A percentile compares a stretch with the other conserved stretches of the same genome.
These are phyloP conservation scores for Phytophthora ohioensis DNA, from an alignment of 352 stramenopile species.

Conservation along the genomic window DNA sequence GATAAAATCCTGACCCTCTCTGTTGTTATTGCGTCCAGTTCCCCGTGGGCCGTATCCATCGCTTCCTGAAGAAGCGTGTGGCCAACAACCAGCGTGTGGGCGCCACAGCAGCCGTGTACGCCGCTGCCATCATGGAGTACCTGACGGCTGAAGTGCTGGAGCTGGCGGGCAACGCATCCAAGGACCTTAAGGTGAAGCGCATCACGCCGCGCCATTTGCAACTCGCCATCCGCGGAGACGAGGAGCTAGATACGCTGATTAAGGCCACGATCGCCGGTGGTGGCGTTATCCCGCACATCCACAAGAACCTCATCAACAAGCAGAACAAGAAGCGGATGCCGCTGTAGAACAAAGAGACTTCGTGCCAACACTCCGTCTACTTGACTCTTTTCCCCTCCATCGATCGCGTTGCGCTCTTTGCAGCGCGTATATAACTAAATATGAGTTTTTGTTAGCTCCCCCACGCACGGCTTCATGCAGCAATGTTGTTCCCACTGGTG, in stretches of 20 bases:
- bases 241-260: constrained; percentile 99
- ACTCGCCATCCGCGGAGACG: constrained; percentile 99
- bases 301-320: constrained; percentile 99
- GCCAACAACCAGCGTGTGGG: constrained; percentile 98
- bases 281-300: constrained; percentile 99
- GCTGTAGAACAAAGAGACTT: constrained; percentile 48
- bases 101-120: constrained; percentile 99
- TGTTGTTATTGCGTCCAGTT: constrained; percentile 83
- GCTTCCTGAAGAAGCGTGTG: constrained; percentile 99
- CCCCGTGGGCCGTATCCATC: constrained; percentile 99
- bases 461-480: not conserved
- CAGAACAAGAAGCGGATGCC: constrained; percentile 89
- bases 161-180: constrained; percentile 97
- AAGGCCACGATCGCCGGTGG: constrained; percentile 99
- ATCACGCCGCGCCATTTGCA: constrained; percentile 99
- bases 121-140: constrained; percentile 99
- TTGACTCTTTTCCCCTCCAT: not conserved
- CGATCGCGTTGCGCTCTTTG: constrained; percentile 13
- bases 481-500: not conserved
- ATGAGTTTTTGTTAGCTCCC: constrained; percentile 33
- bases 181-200: constrained; percentile 98
- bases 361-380: constrained; percentile 2
- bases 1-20: constrained; percentile 1
- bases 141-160: constrained; percentile 99
- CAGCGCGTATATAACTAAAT: constrained; percentile 50